Evolutionary conservation across 2,329 filamentous ascomycete genomes (phyloP).

Genomic region (Fusarium pseudonygamai): DNA sequence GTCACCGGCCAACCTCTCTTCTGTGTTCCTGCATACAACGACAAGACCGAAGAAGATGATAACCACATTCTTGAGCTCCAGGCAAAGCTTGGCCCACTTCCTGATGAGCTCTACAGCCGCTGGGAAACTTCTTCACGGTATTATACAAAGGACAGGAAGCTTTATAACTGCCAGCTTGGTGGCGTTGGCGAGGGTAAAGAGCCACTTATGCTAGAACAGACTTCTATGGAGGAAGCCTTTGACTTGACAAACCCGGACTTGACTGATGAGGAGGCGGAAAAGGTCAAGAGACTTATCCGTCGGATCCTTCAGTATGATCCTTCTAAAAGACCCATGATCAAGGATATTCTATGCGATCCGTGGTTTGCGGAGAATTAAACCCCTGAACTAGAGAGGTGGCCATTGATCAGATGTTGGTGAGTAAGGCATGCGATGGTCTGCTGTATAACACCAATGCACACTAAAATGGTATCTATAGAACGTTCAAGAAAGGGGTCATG

Average conservation of each 20-base stretch:
- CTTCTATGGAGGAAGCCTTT: slow-evolving; percentile 13
- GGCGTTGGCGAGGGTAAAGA: background rate
- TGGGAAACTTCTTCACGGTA: slow-evolving; percentile 10
- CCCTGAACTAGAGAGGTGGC: background rate
- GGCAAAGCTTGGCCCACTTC: background rate
- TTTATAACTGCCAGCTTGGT: slow-evolving; percentile 7
- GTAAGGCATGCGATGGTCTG: background rate
- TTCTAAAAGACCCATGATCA: background rate
- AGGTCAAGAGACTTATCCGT: background rate
- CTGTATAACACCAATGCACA: too few relatives aligned
- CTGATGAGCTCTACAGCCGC: background rate
- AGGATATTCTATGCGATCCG: background rate
- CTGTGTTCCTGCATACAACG: background rate
- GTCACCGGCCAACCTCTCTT: slow-evolving; percentile 13
- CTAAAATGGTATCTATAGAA: too few relatives aligned
- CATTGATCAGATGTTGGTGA: background rate
- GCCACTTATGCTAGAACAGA: background rate
- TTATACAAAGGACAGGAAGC: background rate
- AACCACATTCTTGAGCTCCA: background rate
- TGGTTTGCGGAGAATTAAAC: background rate
- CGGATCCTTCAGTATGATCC: background rate
- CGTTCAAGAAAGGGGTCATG: too few relatives aligned
- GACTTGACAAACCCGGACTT: background rate
- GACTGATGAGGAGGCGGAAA: background rate
- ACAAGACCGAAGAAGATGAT: background rate